Percentiles rank a stretch among this genome's conserved stretches.
Conservation (phyloP, 345 rosid genomes). For the Mallotus nudiflorus region DNA sequence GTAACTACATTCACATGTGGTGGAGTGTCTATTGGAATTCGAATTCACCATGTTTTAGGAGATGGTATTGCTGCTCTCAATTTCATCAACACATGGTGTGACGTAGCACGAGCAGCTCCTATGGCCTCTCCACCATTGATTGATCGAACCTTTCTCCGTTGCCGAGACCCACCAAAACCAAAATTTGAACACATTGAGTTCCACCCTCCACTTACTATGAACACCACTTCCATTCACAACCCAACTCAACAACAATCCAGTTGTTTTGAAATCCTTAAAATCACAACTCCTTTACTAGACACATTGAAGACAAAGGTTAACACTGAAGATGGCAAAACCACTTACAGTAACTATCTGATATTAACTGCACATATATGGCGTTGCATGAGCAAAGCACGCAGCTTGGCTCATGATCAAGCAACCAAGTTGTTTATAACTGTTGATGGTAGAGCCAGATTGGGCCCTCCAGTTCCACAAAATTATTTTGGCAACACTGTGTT, state of each 20-base stretch:
- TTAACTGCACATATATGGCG: slow-evolving; percentile 37
- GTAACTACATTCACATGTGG: too few relatives aligned
- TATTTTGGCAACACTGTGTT: slow-evolving; percentile 48
- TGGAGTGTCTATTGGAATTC: too few relatives aligned
- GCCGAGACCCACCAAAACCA: slow-evolving; percentile 15
- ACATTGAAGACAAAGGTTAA: slow-evolving; percentile 19
- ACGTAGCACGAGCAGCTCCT: slow-evolving; percentile 17
- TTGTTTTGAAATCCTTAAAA: too few relatives aligned
- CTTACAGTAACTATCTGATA: slow-evolving; percentile 16
- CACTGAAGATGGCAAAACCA: too few relatives aligned
- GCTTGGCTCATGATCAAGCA: slow-evolving; percentile 18
- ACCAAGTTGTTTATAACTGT: neutral
- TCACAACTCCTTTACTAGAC: slow-evolving; percentile 20
- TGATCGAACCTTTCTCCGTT: slow-evolving; percentile 18
- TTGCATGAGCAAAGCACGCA: too few relatives aligned
- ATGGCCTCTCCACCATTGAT: slow-evolving; percentile 1
- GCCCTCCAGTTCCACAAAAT: slow-evolving; percentile 39
- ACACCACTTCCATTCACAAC: too few relatives aligned
- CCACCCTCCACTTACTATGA: too few relatives aligned
- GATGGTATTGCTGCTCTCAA: too few relatives aligned
- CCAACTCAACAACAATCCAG: too few relatives aligned
- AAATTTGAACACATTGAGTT: too few relatives aligned
- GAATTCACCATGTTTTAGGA: too few relatives aligned
- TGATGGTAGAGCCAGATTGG: slow-evolving; percentile 44
- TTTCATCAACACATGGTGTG: too few relatives aligned